Evolutionary conservation across 2,329 filamentous ascomycete genomes (phyloP).

Genomic region (Fusarium humuli): DNA sequence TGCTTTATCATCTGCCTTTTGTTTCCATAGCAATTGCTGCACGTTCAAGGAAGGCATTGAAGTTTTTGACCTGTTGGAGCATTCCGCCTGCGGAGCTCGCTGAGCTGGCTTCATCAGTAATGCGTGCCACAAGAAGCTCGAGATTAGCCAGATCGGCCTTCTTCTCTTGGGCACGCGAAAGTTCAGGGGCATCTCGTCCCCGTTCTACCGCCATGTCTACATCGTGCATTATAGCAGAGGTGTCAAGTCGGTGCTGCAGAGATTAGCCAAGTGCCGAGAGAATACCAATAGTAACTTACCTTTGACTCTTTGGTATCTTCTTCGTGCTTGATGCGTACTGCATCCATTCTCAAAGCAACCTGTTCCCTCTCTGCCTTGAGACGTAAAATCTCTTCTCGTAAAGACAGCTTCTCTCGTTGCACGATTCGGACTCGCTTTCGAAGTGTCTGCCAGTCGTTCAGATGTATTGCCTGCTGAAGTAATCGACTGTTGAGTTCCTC

Average conservation of each 20-base stretch:
- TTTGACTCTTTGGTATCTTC: constrained; percentile 63
- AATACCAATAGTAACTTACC: constrained; percentile 52
- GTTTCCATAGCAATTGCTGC: constrained; percentile 67
- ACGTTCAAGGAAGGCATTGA: constrained; percentile 73
- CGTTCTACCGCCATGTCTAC: constrained; percentile 69
- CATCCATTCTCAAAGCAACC: constrained; percentile 71
- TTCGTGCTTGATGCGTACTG: constrained; percentile 70
- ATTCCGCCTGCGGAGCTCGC: constrained; percentile 62
- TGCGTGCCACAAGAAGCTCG: constrained; percentile 66
- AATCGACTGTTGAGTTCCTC: constrained; percentile 67
- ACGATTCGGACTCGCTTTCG: constrained; percentile 68
- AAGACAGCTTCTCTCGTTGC: constrained; percentile 66
- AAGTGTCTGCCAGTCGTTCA: constrained; percentile 69
- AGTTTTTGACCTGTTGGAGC: constrained; percentile 68
- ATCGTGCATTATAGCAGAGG: constrained; percentile 71
- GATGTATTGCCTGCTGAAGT: constrained; percentile 69
- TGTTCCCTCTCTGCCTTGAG: constrained; percentile 71
- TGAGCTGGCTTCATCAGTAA: constrained; percentile 66
- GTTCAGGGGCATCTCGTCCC: constrained; percentile 61
- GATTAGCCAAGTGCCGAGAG: constrained; percentile 1
- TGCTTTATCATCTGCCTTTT: constrained; percentile 45
- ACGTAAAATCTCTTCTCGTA: constrained; percentile 70
- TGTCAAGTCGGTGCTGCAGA: constrained; percentile 58
- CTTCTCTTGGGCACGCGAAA: constrained; percentile 60
- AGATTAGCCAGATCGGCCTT: constrained; percentile 66